Conservation (phyloP, 148 eudicot genomes). For the Dysphania ambrosioides region DNA sequence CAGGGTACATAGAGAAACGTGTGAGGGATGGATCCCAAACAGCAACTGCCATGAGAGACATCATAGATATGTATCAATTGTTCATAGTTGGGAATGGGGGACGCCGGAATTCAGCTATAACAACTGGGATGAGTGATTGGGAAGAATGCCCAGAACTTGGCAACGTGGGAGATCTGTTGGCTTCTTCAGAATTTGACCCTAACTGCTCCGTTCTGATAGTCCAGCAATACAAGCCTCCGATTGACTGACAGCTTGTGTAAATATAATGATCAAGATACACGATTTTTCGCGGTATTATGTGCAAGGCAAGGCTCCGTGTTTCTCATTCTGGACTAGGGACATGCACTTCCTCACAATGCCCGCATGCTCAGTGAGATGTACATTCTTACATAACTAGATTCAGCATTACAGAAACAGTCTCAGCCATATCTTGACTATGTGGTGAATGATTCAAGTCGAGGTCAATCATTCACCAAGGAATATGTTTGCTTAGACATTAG, state of each 20-base stretch:
- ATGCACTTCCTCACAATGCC: neutral
- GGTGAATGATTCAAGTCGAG: neutral
- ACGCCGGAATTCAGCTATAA: conserved; percentile 48
- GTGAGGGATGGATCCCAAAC: conserved; percentile 76
- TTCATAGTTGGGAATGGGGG: conserved; percentile 82
- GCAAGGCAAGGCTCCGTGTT: neutral
- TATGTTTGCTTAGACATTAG: conserved; percentile 3
- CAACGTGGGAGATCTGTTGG: conserved; percentile 81
- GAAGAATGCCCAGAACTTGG: conserved; percentile 98
- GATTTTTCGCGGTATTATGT: neutral
- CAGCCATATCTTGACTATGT: neutral
- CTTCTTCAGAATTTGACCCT: conserved; percentile 75
- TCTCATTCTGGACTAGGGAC: neutral
- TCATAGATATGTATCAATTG: conserved; percentile 72
- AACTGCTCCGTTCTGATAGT: conserved; percentile 78
- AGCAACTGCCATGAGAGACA: conserved; percentile 62
- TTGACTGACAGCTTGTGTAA: conserved; percentile 25
- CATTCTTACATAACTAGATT: neutral
- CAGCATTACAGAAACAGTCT: neutral
- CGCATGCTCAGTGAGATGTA: neutral
- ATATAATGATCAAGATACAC: neutral
- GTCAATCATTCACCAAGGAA: neutral
- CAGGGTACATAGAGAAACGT: conserved; percentile 77
- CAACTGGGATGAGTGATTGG: conserved; percentile 89
- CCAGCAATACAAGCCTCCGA: conserved; percentile 59